Base-by-base conservation (phyloP, 768 basidiomycete species). In the Suillus paluster region DNA sequence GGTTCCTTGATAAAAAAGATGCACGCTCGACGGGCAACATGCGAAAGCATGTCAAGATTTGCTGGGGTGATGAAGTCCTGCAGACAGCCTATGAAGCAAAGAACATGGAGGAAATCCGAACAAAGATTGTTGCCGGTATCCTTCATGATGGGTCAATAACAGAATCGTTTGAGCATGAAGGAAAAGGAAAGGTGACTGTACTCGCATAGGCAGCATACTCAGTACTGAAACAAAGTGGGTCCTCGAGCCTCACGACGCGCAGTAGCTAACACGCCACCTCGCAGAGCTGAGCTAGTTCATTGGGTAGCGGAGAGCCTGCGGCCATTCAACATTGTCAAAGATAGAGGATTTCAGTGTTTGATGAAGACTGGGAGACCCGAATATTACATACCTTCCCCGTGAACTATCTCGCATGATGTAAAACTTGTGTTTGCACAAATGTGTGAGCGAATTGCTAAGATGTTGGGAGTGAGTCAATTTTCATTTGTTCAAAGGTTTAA, bases 21-120 rank as follows among this genome's bases (percentile, higher is more conserved):
- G 6, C 17, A 19, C 41, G 1, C 41, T 42, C 41, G 19, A 42
- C 19, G 1, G 19, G 19, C 17, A 42, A 42, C 41, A 42, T 42
- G 41, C 41, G 30, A 0, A 65, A 64, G 39, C 74, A 81, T 62
- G 76, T 64, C 0, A 64, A 65, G n/a, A 44, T 27, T 1, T 80
- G 80, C 64, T 80, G 75, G 76, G 76, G 78, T 1, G 54, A 60
- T 2, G 70, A 67, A 6, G 56, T 64, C 36, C 53, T 65, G 39
- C 30, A 55, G 15, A 60, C 55, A 5, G 64, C 55, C 27, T 64
- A 63, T 2, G 61, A 74, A 4, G 60, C 69, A 14, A 69, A 67
- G 39, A 61, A 67, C 38, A 63, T 27, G 7, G 12, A 45, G 58
- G 64, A 10, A 38, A 57, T 44, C 0, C 34, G 10, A 21, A 53